phyloP scores from a whole-genome alignment of 345 rosid species.

The Pugionium cornutum region DNA sequence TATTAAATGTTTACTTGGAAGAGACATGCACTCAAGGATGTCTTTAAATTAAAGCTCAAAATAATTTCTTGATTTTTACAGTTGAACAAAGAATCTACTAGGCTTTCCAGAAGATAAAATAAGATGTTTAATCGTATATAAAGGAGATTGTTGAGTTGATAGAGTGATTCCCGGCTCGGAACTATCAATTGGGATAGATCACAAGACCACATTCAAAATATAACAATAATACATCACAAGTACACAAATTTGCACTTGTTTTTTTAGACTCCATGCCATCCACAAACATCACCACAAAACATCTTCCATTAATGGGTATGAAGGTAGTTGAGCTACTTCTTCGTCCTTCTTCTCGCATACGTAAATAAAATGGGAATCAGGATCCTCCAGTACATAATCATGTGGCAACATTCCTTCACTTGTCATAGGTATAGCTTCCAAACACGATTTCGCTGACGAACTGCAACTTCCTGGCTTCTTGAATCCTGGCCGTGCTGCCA shows the following conservation, averaged over 20 bases:
- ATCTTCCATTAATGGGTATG: constrained; percentile 48
- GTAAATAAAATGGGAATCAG: constrained; percentile 88
- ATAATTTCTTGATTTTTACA: no score
- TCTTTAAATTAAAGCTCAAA: no score
- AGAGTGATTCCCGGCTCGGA: neutral
- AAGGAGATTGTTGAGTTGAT: constrained; percentile 1
- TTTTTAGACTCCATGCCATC: constrained; percentile 1
- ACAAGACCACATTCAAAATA: constrained; percentile 17
- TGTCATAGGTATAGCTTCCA: constrained; percentile 69
- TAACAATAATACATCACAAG: neutral
- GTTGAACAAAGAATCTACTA: neutral
- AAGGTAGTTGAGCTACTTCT: constrained; percentile 38
- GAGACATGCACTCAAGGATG: no score
- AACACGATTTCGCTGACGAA: constrained; percentile 49
- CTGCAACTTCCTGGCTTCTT: constrained; percentile 47
- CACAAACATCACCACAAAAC: constrained; percentile 35
- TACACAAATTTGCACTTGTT: constrained; percentile 15
- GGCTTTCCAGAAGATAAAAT: neutral
- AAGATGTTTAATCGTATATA: constrained; percentile 18
- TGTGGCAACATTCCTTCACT: constrained; percentile 67
- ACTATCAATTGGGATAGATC: constrained; percentile 25
- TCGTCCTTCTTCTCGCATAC: constrained; percentile 65
- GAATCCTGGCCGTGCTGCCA: constrained; percentile 88
- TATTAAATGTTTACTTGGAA: no score
- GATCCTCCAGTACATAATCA: constrained; percentile 78